Base-by-base conservation (phyloP, 2,329 filamentous ascomycete genomes). In the Leptodontidium sp. region DNA sequence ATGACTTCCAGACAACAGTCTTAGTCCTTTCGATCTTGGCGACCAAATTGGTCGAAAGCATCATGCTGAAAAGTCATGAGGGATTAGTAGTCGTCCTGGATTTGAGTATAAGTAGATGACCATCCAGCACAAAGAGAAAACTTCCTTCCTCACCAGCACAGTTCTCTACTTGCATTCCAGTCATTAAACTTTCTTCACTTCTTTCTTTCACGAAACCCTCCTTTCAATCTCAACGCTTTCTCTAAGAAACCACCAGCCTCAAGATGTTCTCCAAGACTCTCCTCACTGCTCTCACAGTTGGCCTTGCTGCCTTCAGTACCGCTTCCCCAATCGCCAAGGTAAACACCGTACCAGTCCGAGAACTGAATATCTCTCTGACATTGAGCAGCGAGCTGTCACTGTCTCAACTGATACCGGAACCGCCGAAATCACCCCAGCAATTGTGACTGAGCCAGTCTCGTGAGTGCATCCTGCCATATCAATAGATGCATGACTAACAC, bases 321-420 rank as follows among this genome's bases (percentile, higher is more conserved):
- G 63, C 63, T 6, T 57, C 63, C 26, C 63, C 63, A 14, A 6
- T 65, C 0, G 21, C 40, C 1, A 65, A 65, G 52, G 63, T 65
- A 32, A 26, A 32, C 8, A 32, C 1, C 3, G 29, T 32, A 32
- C 11, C 5, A 50, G 9, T 21, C 4, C n/a, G 11, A 21, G 9
- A 24, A 8, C 3, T 11, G 15, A 26, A n/a, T 21, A 43, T 35
- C 38, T 26, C 24, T 12, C 61, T 69, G 11, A 67, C 40, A 26
- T 55, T 15, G 12, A 15, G 6, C 40, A 71, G 65, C 53, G 69
- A 21, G 68, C 68, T 32, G 38, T 68, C 21, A 65, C 64, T n/a
- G 68, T 72, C 38, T 62, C 45, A 38, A 66, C 64, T 2, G 67
- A 72, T 40, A 65, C 45, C 32, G 55, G 57, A 11, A 59, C 62